Percentiles rank a stretch among this genome's conserved stretches.
These are phyloP conservation scores for Thuidium tamariscinum DNA, from an alignment of 225 moss, liverwort and hornwort species.

Conservation along the genomic window DNA sequence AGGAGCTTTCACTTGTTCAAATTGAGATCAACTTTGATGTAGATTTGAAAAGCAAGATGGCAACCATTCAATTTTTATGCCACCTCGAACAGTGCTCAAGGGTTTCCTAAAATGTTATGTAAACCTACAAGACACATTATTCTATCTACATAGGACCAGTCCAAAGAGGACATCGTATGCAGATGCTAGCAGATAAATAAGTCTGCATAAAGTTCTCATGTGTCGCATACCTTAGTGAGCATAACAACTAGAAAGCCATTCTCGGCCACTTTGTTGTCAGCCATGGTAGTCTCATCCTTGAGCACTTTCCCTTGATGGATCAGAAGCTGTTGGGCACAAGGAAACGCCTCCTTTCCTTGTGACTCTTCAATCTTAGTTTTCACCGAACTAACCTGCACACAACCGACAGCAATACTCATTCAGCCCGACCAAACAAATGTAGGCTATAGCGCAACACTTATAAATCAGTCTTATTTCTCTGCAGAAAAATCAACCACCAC, in stretches of 20 bases:
- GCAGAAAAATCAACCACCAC: neutral
- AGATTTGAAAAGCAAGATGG: neutral
- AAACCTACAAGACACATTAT: neutral
- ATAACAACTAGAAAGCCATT: constrained; percentile 77
- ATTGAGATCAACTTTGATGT: neutral
- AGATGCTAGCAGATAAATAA: neutral
- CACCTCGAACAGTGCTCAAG: neutral
- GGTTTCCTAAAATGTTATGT: neutral
- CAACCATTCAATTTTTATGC: neutral
- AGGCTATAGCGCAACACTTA: neutral
- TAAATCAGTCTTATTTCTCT: neutral
- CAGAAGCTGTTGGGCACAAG: constrained; percentile 76
- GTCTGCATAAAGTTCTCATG: neutral
- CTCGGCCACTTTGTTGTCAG: constrained; percentile 69
- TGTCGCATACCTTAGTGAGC: constrained; percentile 54
- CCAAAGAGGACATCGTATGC: neutral
- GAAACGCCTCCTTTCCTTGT: constrained; percentile 61
- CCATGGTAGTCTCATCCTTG: constrained; percentile 77
- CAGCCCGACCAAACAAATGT: neutral
- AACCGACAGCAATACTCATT: neutral
- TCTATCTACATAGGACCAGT: neutral
- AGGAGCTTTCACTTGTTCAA: neutral
- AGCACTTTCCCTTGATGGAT: constrained; percentile 84
- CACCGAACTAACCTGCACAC: constrained; percentile 63
- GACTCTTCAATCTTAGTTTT: constrained; percentile 73